A percentile compares a stretch with the other conserved stretches of the same genome.
Evolutionary conservation across 441 rosid genomes (phyloP).

Genomic region (Jatropha podagrica): DNA sequence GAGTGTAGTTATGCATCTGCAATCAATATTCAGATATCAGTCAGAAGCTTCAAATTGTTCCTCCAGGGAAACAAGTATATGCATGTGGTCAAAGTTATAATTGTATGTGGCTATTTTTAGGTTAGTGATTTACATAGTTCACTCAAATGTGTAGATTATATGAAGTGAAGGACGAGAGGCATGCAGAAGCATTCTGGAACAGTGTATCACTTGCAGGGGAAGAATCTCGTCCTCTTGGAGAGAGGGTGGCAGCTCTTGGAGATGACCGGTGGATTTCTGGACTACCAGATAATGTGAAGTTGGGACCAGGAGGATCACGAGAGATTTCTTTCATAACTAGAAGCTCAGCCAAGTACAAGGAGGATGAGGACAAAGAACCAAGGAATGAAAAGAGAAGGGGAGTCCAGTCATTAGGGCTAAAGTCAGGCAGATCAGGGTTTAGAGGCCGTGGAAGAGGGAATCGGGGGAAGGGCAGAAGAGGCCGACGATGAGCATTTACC

Average conservation of each 20-base stretch:
- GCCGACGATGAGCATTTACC: constrained; percentile 25
- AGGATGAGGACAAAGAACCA: constrained; percentile 51
- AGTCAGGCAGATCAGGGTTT: constrained; percentile 41
- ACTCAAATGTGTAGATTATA: constrained; percentile 44
- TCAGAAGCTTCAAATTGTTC: background rate
- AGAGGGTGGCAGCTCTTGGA: constrained; percentile 69
- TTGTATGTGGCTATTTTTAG: too few relatives aligned
- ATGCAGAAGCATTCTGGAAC: constrained; percentile 72
- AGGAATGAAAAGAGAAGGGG: constrained; percentile 57
- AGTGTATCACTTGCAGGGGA: constrained; percentile 58
- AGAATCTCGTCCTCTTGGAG: constrained; percentile 75
- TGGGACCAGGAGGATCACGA: constrained; percentile 84
- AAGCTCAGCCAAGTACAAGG: constrained; percentile 56
- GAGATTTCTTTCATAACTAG: constrained; percentile 69
- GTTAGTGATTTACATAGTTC: background rate
- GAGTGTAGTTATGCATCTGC: background rate
- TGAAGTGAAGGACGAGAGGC: constrained; percentile 83
- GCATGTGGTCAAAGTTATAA: background rate
- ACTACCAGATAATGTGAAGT: constrained; percentile 46
- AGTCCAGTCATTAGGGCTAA: constrained; percentile 66
- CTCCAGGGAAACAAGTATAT: background rate
- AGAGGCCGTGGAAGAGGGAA: constrained; percentile 59
- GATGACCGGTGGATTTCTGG: constrained; percentile 37
- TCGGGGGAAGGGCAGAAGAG: constrained; percentile 31
- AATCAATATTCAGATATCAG: background rate